phyloP scores from a whole-genome alignment of 441 rosid genomes.

The Erodium trifolium region DNA sequence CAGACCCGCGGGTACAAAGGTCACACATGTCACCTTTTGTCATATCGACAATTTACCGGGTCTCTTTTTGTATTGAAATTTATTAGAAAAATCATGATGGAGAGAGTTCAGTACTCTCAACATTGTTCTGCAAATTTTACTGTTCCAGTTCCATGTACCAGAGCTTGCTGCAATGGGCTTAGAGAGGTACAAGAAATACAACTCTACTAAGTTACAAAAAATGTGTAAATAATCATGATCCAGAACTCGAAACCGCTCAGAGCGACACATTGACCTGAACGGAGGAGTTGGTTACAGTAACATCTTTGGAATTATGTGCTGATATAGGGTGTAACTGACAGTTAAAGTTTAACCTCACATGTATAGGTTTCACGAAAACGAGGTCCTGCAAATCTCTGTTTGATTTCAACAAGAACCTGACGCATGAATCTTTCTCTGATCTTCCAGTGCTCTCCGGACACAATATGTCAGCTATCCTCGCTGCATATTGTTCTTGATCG shows the following conservation, averaged over 20 bases:
- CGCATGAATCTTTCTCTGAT: constrained; percentile 35
- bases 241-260: not conserved
- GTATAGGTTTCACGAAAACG: constrained; percentile 58
- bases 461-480: constrained; percentile 43
- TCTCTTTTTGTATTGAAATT: no score
- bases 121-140: no score
- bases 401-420: constrained; percentile 44
- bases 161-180: not conserved
- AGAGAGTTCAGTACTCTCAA: no score
- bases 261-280: not conserved
- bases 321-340: constrained; percentile 54
- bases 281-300: not conserved
- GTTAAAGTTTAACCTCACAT: constrained; percentile 52
- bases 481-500: constrained; percentile 42
- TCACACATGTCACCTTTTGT: no score
- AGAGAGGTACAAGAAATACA: not conserved
- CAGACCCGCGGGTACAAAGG: no score
- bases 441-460: constrained; percentile 32
- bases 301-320: constrained; percentile 12
- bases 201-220: not conserved
- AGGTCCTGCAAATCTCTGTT: constrained; percentile 51
- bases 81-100: no score
- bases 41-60: no score
- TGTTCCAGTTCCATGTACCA: not conserved
- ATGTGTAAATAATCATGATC: not conserved